Conservation (phyloP, 1,284 basidiomycete species). For the Termitomyces sp. region DNA sequence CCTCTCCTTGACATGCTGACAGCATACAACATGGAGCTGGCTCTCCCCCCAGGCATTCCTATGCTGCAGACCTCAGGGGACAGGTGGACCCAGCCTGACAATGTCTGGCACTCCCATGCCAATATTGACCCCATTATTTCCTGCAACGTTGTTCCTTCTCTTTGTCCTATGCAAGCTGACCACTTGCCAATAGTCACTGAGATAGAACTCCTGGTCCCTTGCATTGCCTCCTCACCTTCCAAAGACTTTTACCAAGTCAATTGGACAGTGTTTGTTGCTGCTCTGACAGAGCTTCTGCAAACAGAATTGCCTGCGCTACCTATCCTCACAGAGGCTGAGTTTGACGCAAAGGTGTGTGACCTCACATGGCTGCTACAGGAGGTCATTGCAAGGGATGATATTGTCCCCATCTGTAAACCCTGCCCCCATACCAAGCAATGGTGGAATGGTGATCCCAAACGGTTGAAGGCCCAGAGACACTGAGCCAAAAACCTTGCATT, state of each 20-base stretch:
- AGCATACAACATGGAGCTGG: background rate
- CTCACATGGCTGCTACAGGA: background rate
- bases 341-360: background rate
- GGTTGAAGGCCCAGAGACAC: background rate
- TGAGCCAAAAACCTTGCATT: background rate
- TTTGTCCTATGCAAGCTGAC: background rate
- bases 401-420: background rate
- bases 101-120: background rate
- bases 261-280: background rate
- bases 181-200: background rate
- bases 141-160: background rate
- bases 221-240: background rate
- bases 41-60: background rate
- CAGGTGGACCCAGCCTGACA: background rate
- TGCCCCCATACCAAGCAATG: background rate
- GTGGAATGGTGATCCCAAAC: background rate
- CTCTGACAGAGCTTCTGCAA: background rate
- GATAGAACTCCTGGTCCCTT: background rate
- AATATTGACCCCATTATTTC: background rate
- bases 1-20: background rate
- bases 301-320: background rate
- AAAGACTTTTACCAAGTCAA: background rate
- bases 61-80: background rate
- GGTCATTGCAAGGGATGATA: background rate
- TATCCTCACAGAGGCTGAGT: background rate